Evolutionary conservation across 768 basidiomycete genomes (phyloP).

Genomic region (Rhodotorula graminis): DNA sequence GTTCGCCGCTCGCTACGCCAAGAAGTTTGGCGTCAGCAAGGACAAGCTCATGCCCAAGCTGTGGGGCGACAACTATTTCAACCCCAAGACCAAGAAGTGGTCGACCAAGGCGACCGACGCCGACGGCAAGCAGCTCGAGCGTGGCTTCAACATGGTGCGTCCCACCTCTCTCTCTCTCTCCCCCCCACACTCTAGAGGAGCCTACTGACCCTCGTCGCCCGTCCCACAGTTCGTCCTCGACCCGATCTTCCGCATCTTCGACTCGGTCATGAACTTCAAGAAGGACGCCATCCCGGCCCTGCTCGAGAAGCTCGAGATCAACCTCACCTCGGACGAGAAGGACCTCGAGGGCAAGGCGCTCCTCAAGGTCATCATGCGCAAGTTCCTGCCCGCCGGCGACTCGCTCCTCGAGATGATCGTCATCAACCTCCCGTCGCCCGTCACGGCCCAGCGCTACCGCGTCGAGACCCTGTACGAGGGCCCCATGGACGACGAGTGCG

Average conservation of each 20-base stretch:
- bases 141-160: constrained; percentile 78
- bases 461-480: constrained; percentile 99
- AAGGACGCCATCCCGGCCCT: constrained; percentile 77
- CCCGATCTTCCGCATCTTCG: constrained; percentile 98
- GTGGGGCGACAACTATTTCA: constrained; percentile 99
- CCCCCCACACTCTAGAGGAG: neutral
- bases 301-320: constrained; percentile 94
- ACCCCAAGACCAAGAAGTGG: constrained; percentile 95
- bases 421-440: constrained; percentile 95
- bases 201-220: neutral
- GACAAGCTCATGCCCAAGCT: constrained; percentile 96
- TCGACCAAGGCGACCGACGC: constrained; percentile 67
- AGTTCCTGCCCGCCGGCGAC: constrained; percentile 98
- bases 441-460: constrained; percentile 95
- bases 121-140: constrained; percentile 87
- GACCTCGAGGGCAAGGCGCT: constrained; percentile 92
- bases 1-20: constrained; percentile 87
- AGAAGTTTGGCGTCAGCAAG: constrained; percentile 98
- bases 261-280: constrained; percentile 98
- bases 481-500: constrained; percentile 99
- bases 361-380: constrained; percentile 97
- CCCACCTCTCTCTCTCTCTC: neutral
- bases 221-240: constrained; percentile 77
- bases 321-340: constrained; percentile 77
- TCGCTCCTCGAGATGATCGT: constrained; percentile 99